Evolutionary conservation across 78 protist genomes (phyloP).

Genomic region (Tieghemostelium lacteum): DNA sequence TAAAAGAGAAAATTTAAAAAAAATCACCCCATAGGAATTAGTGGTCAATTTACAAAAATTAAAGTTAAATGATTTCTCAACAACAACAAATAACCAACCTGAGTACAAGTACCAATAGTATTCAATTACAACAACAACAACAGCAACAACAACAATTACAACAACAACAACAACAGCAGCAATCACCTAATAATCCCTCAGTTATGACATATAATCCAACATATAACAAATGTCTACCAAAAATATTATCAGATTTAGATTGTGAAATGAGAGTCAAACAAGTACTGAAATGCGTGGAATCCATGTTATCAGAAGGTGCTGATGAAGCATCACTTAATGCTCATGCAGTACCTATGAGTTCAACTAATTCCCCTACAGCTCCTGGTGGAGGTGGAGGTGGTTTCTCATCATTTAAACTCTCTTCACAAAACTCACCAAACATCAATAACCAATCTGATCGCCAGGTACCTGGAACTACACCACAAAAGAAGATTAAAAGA

Average conservation of each 20-base stretch:
- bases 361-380: conserved; percentile 1
- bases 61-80: too few species aligned
- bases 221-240: conserved; percentile 68
- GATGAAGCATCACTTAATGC: conserved; percentile 21
- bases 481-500: conserved; percentile 45
- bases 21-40: too few species aligned
- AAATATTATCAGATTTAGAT: conserved; percentile 54
- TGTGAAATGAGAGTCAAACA: conserved; percentile 76
- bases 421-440: conserved; percentile 32
- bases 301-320: conserved; percentile 60
- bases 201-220: conserved; percentile 76
- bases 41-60: too few species aligned
- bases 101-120: too few species aligned
- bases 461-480: conserved; percentile 50
- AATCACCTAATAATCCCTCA: too few species aligned
- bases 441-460: conserved; percentile 24
- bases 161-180: too few species aligned
- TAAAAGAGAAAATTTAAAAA: too few species aligned
- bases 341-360: conserved; percentile 24
- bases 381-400: conserved; percentile 14
- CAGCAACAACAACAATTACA: too few species aligned
- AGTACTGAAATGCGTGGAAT: conserved; percentile 49
- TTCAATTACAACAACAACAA: too few species aligned
- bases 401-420: conserved; percentile 39
- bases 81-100: too few species aligned